Conservation (phyloP, 176 grass and related monocot genomes). For the Musa schizocarpa region DNA sequence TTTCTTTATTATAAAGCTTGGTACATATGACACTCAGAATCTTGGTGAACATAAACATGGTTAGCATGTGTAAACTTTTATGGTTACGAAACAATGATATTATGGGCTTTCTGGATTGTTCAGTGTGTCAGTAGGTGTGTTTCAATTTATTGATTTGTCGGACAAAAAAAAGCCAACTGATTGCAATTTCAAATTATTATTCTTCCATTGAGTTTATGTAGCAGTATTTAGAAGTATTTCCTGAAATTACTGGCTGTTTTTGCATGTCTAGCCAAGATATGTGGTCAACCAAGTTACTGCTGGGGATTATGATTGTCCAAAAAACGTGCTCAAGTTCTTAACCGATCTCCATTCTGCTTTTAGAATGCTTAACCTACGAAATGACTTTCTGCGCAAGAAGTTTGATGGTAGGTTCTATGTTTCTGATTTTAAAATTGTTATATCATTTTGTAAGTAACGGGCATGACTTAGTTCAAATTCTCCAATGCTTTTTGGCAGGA, state of each 20-base stretch:
- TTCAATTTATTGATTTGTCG: not conserved
- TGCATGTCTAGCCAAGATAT: conserved; percentile 58
- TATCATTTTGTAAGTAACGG: not conserved
- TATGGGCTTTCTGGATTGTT: no score
- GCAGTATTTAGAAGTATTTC: not conserved
- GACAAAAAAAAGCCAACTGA: not conserved
- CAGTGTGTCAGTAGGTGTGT: not conserved
- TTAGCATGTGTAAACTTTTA: no score
- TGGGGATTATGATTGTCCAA: conserved; percentile 84
- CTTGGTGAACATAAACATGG: not conserved
- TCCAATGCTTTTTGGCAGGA: conserved; percentile 32
- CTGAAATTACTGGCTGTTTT: not conserved
- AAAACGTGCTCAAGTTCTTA: conserved; percentile 67
- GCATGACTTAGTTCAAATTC: not conserved
- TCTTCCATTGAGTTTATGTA: not conserved
- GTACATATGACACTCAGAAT: not conserved
- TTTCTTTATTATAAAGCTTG: not conserved
- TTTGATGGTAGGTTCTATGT: conserved; percentile 58
- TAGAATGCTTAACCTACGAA: conserved; percentile 89
- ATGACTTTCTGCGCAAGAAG: conserved; percentile 94
- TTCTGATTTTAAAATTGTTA: not conserved
- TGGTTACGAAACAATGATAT: no score
- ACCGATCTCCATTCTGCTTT: conserved; percentile 89
- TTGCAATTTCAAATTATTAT: not conserved
- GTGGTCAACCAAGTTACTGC: conserved; percentile 83